Evolutionary conservation across 495 filamentous ascomycete species (phyloP).

Genomic region (Hamigera avellanea): DNA sequence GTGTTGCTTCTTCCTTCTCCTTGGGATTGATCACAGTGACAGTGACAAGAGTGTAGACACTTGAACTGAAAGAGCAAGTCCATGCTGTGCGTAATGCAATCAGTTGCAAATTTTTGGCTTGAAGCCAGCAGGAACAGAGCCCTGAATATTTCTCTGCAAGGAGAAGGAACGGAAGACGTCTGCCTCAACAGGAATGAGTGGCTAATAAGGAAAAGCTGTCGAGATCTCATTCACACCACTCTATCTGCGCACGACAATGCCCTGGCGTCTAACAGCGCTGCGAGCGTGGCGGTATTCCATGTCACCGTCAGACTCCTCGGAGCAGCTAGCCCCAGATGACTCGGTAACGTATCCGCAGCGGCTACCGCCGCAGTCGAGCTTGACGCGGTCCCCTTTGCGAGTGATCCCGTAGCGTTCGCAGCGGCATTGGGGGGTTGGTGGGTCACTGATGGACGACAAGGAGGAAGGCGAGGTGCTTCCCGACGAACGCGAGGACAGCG

Average conservation of each 20-base stretch:
- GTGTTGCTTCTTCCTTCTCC: too few species aligned
- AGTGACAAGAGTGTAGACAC: too few species aligned
- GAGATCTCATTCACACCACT: slow-evolving; percentile 1
- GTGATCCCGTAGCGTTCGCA: slow-evolving; percentile 97
- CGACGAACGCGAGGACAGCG: slow-evolving; percentile 61
- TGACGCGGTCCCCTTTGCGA: slow-evolving; percentile 79
- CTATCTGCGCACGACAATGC: slow-evolving; percentile 57
- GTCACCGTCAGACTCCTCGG: slow-evolving; percentile 48
- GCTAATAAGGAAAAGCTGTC: slow-evolving; percentile 4
- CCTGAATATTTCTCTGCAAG: too few species aligned
- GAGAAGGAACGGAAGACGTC: slow-evolving; percentile 9
- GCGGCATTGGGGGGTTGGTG: slow-evolving; percentile 56
- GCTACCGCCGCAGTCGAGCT: slow-evolving; percentile 82
- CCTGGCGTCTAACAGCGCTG: slow-evolving; percentile 54
- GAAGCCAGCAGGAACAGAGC: too few species aligned
- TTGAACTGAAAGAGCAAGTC: too few species aligned
- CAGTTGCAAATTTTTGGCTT: too few species aligned
- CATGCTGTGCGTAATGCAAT: too few species aligned
- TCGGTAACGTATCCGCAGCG: slow-evolving; percentile 68
- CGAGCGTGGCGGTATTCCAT: slow-evolving; percentile 40
- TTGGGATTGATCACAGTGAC: too few species aligned
- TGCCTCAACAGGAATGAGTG: slow-evolving; percentile 6
- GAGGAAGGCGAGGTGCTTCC: slow-evolving; percentile 61
- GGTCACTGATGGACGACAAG: slow-evolving; percentile 61
- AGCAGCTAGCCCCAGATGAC: slow-evolving; percentile 40